Evolutionary conservation across 2,329 filamentous ascomycete species (phyloP).

Genomic region (Ceratocystis cubensis): DNA sequence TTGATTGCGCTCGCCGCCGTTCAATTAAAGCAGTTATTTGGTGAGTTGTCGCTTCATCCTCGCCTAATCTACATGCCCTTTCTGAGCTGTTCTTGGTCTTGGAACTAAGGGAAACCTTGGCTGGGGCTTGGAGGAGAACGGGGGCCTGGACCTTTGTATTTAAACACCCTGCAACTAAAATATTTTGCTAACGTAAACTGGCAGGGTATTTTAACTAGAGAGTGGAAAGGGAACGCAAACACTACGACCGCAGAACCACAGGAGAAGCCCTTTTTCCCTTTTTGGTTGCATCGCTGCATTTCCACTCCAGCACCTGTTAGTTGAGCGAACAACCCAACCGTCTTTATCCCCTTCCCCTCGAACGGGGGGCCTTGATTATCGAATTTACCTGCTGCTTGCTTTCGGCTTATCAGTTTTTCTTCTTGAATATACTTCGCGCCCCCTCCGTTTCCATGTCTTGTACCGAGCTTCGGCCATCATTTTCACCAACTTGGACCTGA

Average conservation of each 20-base stretch:
- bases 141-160: not conserved
- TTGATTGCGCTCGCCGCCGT: not conserved
- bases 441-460: not conserved
- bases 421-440: not conserved
- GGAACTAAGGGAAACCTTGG: not conserved
- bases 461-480: not conserved
- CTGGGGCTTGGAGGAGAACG: not conserved
- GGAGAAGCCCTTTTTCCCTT: not conserved
- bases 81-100: not conserved
- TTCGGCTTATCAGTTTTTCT: not conserved
- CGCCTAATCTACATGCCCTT: not conserved
- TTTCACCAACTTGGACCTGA: not conserved
- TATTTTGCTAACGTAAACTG: not conserved
- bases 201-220: not conserved
- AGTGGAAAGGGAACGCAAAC: no score
- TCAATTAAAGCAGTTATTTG: conserved; percentile 2
- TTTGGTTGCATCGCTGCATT: not conserved
- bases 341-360: not conserved
- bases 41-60: conserved; percentile 6
- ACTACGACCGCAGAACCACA: not conserved
- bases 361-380: not conserved
- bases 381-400: not conserved
- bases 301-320: not conserved
- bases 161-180: not conserved
- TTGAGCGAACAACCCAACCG: not conserved